Base-by-base conservation (phyloP, 2,329 filamentous ascomycete species). In the Reticulascus tulasneorum region DNA sequence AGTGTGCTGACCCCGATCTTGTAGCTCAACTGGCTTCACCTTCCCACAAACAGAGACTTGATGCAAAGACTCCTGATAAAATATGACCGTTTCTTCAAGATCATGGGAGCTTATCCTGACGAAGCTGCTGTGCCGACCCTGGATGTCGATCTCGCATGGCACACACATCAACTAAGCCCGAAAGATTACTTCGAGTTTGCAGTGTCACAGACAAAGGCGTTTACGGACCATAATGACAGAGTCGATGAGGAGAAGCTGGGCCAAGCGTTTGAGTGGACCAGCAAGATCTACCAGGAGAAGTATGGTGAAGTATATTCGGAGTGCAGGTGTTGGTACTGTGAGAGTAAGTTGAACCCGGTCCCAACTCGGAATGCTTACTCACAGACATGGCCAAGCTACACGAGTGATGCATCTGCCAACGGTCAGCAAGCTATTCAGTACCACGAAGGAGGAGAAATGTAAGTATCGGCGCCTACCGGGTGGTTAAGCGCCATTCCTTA, bases 181-280 rank as follows among this genome's bases (percentile, higher is more conserved):
- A 50, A 54, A 4, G 49, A 58, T n/a, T 88, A 88, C 60, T 78
- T 74, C 49, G 42, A 51, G 12, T 80, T 72, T 55, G 79, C 73
- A 8, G 49, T 69, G 5, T 29, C 33, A 2, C 53, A 56, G 23
- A 72, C 69, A 4, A 38, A 38, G 3, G 73, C 69, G 28, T 84
- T 86, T 52, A 72, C 88, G 49, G 80, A 88, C 53, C 87, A 94
- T 52, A 84, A 93, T 56, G 87, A 94, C 65, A 91, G 91, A 60
- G 78, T 94, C 20, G 78, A 82, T 29, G 82, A 89, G 50, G 65
- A 64, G 10, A 71, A 69, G 30, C 71, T 93, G 8, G 75, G 75
- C 36, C 63, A 64, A 2, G 67, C 69, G 12, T 89, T 89, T 50
- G 75, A 79, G 52, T 84, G 78, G 75, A 89, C 84, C 0, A 75